Conservation (phyloP, 2,329 filamentous ascomycete species). For the Phaeoacremonium minimum region DNA sequence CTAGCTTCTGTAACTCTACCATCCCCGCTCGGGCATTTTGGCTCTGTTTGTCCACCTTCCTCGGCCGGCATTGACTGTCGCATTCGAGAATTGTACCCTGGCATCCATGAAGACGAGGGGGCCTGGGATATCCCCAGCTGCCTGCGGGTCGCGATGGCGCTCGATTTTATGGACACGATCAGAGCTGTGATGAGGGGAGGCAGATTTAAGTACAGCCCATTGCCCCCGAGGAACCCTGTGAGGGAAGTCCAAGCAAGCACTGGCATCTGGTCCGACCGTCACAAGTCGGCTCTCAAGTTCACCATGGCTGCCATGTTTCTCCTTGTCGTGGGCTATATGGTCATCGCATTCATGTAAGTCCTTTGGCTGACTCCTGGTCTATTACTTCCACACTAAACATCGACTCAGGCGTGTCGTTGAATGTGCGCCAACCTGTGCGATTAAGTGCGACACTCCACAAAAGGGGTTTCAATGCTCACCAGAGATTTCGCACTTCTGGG, state of each 20-base stretch:
- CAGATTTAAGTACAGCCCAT: conserved; percentile 21
- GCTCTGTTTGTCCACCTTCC: too few relatives aligned
- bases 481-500: conserved; percentile 67
- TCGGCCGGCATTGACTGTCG: too few relatives aligned
- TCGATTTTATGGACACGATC: too few relatives aligned
- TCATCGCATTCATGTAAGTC: conserved; percentile 18
- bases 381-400: neutral
- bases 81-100: too few relatives aligned
- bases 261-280: conserved; percentile 12
- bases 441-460: conserved; percentile 46
- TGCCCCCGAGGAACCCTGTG: conserved; percentile 9
- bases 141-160: too few relatives aligned
- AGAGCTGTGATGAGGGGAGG: conserved; percentile 12
- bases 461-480: conserved; percentile 60
- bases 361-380: neutral
- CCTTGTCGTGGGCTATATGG: conserved; percentile 14
- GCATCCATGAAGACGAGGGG: too few relatives aligned
- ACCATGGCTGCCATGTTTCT: conserved; percentile 13
- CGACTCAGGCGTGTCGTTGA: neutral
- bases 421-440: conserved; percentile 14
- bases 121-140: too few relatives aligned
- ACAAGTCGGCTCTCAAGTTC: conserved; percentile 13
- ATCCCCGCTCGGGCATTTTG: too few relatives aligned
- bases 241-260: conserved; percentile 6
- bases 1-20: too few relatives aligned